Base-by-base conservation (phyloP, 371 early-diverging fungal species). In the Apophysomyces ossiformis region DNA sequence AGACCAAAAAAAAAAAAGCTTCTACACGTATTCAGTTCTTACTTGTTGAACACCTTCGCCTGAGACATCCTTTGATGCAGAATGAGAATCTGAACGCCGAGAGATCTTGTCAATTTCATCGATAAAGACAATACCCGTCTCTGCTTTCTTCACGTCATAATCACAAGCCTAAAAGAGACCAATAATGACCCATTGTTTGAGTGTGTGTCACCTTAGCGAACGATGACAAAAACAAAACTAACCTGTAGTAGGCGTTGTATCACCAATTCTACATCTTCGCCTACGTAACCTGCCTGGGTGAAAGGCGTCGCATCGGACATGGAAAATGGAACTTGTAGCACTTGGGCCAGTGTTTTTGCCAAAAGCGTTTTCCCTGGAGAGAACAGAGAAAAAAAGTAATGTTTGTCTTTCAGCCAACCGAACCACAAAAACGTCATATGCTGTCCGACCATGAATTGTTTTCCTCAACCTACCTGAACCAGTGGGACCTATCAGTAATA, bases 11-110 rank as follows among this genome's bases (percentile, higher is more conserved):
- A 2, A 26, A 26, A 1, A 26, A 26, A 26, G 32, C 32, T 58
- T 37, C 35, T 6, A 41, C 1, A 11, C 15, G 37, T 57, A 32
- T n/a, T 36, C 12, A 21, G 37, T 16, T 7, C 38, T 32, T 72
- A 78, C 89, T 72, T 96, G 95, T 69, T 96, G 96, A 8, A 96
- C 96, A 11, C 96, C 96, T 76, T 96, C 96, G 61, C 96, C 96
- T 11, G 94, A 93, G 0, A 96, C 96, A 77, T 96, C 96, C 63
- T 93, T 92, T 9, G 94, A 88, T 37, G 89, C 84, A 0, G 92
- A 88, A 65, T 85, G 81, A 8, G 90, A 72, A 72, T 95, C 96
- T 0, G 92, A 87, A 69, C 92, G 77, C 65, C 91, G 79, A 1
- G 94, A 86, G 45, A 95, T 92, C 73, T 95, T 95, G 82, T 96